Percentiles rank a stretch among this genome's conserved stretches.
Conservation (phyloP, 345 rosid species). For the Turritis glabra region DNA sequence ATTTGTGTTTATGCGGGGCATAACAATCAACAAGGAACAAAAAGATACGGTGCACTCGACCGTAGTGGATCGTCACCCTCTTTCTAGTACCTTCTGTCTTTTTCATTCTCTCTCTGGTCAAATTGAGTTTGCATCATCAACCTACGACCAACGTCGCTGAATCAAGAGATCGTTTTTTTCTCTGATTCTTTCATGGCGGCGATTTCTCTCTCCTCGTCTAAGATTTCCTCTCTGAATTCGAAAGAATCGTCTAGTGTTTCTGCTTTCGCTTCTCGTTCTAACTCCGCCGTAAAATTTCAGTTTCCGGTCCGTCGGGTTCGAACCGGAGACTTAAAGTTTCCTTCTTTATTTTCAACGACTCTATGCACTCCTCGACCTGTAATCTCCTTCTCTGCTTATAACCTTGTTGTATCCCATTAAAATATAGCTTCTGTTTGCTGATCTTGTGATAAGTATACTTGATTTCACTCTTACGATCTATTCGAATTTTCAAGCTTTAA, state of each 20-base stretch:
- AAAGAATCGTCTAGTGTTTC: background rate
- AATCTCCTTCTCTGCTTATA: background rate
- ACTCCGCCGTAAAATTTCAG: slow-evolving; percentile 19
- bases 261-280: slow-evolving; percentile 14
- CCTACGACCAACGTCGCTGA: background rate
- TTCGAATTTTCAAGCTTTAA: background rate
- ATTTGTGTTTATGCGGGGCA: background rate
- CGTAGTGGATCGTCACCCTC: background rate
- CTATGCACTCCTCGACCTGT: slow-evolving; percentile 34
- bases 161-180: background rate
- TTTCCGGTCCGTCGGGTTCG: slow-evolving; percentile 31
- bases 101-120: slow-evolving; percentile 5
- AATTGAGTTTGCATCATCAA: slow-evolving; percentile 19
- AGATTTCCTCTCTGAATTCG: slow-evolving; percentile 10
- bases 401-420: background rate
- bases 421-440: background rate
- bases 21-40: too few relatives aligned
- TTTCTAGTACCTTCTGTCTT: slow-evolving; percentile 16
- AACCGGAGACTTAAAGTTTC: slow-evolving; percentile 27
- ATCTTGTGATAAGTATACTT: background rate
- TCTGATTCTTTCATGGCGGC: slow-evolving; percentile 18
- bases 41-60: background rate
- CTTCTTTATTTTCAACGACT: slow-evolving; percentile 23
- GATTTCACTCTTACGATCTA: background rate
- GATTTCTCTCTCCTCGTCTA: slow-evolving; percentile 19